Base-by-base conservation (phyloP, 1,284 basidiomycete species). In the Waitea zeae region DNA sequence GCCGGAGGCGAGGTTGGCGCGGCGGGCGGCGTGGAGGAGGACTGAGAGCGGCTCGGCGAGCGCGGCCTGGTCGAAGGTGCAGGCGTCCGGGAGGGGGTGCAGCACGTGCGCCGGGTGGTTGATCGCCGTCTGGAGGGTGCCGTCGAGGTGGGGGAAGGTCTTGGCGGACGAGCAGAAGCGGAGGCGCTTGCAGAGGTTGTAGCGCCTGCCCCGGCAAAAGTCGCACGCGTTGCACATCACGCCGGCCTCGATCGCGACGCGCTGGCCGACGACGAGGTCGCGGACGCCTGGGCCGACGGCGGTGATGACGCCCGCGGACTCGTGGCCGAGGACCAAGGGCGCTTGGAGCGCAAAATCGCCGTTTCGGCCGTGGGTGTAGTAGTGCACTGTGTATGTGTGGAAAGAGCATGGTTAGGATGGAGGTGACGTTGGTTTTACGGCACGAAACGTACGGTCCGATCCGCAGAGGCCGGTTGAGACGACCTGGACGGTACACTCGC, bases 191-290 rank as follows among this genome's bases (percentile, higher is more conserved):
- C 92, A 97, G 39, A 97, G 73, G 61, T 97, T 96, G 64, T 96
- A 97, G 27, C 86, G 69, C n/a, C 84, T 86, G 33, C 64, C 63
- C 27, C 54, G 46, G 53, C 81, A 83, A 49, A 63, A 72, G 32
- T 58, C 52, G 54, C 80, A 84, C 31, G 62, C 62, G 39, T 70
- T 71, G 61, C 90, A 96, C 64, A 77, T 77, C 48, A 90, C 70
- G 28, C 92, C 92, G 9, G 87, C 83, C 54, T 97, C 92, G 50
- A 96, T 82, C 12, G 90, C 92, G 34, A 97, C 89, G 33, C 86
- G 73, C 55, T 90, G 83, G 32, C 92, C 90, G 17, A 81, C 69
- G 17, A 66, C 59, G 41, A 95, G 59, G 53, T 67, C 47, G 41
- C 59, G 61, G 38, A 80, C 73, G 30, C 69, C 68, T 17, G 70